Base-by-base conservation (phyloP, 495 filamentous ascomycete species). In the Penicillium cataractarum region DNA sequence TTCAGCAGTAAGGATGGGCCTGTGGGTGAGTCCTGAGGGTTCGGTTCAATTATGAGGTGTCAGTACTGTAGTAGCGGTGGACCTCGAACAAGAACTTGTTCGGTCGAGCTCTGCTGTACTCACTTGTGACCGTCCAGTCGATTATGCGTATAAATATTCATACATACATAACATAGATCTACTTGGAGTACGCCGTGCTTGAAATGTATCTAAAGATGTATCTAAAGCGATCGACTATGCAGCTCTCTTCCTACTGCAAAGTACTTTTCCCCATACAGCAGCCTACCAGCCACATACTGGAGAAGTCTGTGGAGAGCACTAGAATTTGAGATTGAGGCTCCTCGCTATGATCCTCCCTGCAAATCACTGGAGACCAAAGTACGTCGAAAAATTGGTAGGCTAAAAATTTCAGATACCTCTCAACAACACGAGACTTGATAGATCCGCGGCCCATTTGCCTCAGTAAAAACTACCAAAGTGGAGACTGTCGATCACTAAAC, bases 201-300 rank as follows among this genome's bases (percentile, higher is more conserved):
- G n/a, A n/a, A n/a, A 62, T 68, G 60, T 64, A 48, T 39, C 68
- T 58, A 67, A 60, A 69, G 44, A 62, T 68, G 60, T 64, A 48
- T 39, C 68, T 58, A 67, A 60, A 69, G 44, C 19, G 66, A 71
- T 71, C 68, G 60, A 69, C 61, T 32, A 52, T 65, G 66, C 66
- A 67, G 42, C 6, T 46, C n/a, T 21, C 21, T 8, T 4, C 9
- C 8, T 46, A 24, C 21, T 22, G 21, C 17, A 19, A 42, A n/a
- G 19, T 42, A 9, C 40, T 42, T 21, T 8, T 21, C 40, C 15
- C 9, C n/a, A 5, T 42, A 21, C 10, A 24, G 44, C 24, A 48
- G 44, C 44, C 44, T n/a, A n/a, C n/a, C n/a, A n/a, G n/a, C n/a
- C n/a, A n/a, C n/a, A n/a, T n/a, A n/a, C 26, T 22, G n/a, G 22